These are phyloP conservation scores for Capronia epimyces DNA, from an alignment of 2,329 filamentous ascomycete species.

Conservation along the genomic window DNA sequence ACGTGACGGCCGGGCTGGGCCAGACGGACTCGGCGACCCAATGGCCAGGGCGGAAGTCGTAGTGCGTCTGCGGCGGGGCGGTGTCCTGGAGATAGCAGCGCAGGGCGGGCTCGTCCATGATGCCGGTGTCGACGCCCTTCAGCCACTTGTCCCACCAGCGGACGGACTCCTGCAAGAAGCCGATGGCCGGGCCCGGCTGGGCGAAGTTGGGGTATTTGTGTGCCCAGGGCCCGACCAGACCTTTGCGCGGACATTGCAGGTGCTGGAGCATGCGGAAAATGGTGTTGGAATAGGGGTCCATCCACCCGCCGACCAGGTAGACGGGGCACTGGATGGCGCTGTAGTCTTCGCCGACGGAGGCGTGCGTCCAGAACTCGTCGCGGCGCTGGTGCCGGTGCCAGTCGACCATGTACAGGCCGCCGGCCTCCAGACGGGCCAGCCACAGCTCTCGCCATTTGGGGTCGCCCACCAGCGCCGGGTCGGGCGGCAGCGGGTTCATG, in stretches of 20 bases:
- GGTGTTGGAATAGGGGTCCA: constrained; percentile 13
- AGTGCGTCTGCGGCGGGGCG: constrained; percentile 10
- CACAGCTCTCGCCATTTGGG: constrained; percentile 19
- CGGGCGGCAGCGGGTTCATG: constrained; percentile 15
- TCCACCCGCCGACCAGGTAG: constrained; percentile 15
- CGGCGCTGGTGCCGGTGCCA: constrained; percentile 14
- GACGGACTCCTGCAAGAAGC: constrained; percentile 14
- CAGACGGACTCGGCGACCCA: constrained; percentile 12
- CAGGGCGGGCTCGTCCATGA: constrained; percentile 13
- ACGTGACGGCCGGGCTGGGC: constrained; percentile 2
- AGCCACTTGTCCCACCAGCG: constrained; percentile 18
- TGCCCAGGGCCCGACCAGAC: constrained; percentile 13
- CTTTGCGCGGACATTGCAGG: constrained; percentile 9
- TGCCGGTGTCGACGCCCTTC: constrained; percentile 11
- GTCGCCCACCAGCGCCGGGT: constrained; percentile 12
- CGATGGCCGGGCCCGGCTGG: constrained; percentile 13
- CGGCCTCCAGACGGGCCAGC: constrained; percentile 13
- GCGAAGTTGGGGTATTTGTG: constrained; percentile 18
- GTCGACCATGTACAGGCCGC: constrained; percentile 12
- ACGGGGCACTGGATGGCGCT: constrained; percentile 9
- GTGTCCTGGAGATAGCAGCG: constrained; percentile 13
- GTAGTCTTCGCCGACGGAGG: constrained; percentile 16
- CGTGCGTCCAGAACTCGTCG: constrained; percentile 15
- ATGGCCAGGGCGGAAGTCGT: constrained; percentile 14
- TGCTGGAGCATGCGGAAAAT: constrained; percentile 13